Conservation (phyloP, 139 green algal species). For the Haematococcus lacustris region DNA sequence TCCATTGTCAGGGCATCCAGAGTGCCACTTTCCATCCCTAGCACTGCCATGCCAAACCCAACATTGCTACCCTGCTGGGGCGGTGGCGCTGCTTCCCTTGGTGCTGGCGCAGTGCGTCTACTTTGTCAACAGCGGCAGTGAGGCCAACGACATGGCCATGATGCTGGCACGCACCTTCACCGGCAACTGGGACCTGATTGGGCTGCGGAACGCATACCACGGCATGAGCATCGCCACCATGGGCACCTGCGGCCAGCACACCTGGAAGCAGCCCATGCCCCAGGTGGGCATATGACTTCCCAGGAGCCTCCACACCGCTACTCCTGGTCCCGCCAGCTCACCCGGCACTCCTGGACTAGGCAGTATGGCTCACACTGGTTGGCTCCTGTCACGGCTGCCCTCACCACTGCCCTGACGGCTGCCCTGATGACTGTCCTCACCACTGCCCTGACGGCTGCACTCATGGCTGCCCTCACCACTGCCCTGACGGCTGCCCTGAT, state of each 20-base stretch:
- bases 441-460: too few relatives aligned
- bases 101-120: conserved; percentile 54
- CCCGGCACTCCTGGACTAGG: not conserved
- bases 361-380: not conserved
- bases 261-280: conserved; percentile 86
- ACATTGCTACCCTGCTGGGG: too few relatives aligned
- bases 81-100: too few relatives aligned
- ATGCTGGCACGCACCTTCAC: conserved; percentile 69
- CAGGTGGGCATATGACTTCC: too few relatives aligned
- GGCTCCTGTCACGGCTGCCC: not conserved
- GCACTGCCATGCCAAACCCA: too few relatives aligned
- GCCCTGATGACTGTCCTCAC: too few relatives aligned
- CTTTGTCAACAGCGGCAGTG: conserved; percentile 82
- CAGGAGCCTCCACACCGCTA: not conserved
- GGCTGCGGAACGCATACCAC: conserved; percentile 91
- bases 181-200: conserved; percentile 83
- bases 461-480: too few relatives aligned
- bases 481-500: too few relatives aligned
- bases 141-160: conserved; percentile 84
- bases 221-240: conserved; percentile 81
- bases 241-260: conserved; percentile 79
- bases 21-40: too few relatives aligned
- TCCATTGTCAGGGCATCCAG: too few relatives aligned
- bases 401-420: too few relatives aligned
- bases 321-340: too few relatives aligned